Base-by-base conservation (phyloP, 1,284 basidiomycete genomes). In the Moniliophthora roreri region DNA sequence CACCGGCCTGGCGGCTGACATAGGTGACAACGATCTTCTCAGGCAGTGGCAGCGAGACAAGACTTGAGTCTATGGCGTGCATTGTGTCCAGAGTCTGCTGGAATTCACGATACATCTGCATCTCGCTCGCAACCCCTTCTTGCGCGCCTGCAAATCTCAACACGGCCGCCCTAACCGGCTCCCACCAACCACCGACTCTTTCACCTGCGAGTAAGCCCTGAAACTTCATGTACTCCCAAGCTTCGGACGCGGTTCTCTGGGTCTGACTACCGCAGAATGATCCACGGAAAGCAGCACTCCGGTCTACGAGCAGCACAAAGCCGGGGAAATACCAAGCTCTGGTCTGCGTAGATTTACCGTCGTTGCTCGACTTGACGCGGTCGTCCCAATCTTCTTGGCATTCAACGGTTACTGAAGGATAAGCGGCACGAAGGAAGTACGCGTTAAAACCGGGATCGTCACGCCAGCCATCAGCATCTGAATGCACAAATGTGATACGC, bases 351-450 rank as follows among this genome's bases (percentile, higher is more conserved):
- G 6, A 6, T 32, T 11, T 11, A 69, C 66, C 23, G 58, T 38
- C 21, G 1, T 57, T 58, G 2, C 81, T 82, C 4, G 75, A 66
- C 13, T 48, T 52, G 9, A 82, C 69, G 7, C 86, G 79, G 62
- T 93, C 90, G 1, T 70, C 59, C 85, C 88, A 91, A 63, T 91
- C 89, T 46, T 78, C 70, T 45, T 80, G 68, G 53, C 82, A 81
- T 58, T 93, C 87, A 45, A 91, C 73, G 0, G 82, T 75, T 48
- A 89, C 70, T 7, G 84, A 85, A 6, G 91, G 90, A 69, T 90
- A 89, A n/a, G 81, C 84, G 4, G 85, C 81, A 32, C 88, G 83
- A 15, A 89, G 72, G 64, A 92, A 82, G 68, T 89, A 91, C 16
- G 81, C 63, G 63, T 89, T 87, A 69, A 89, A 85, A 0, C 84